Base-by-base conservation (phyloP, 345 rosid genomes). In the Dovyalis caffra region DNA sequence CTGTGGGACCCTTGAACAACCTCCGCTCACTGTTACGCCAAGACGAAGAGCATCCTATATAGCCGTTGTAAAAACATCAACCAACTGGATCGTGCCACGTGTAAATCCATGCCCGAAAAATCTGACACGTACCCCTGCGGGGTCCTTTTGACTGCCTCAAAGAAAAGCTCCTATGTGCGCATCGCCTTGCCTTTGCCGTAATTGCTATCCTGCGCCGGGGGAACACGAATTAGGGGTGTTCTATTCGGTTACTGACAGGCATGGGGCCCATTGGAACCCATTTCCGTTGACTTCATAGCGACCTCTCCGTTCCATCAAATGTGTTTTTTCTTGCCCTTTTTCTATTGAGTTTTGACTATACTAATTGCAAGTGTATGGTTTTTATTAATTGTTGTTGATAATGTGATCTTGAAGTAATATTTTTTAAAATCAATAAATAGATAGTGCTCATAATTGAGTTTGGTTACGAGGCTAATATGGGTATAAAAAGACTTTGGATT, bases 251-350 rank as follows among this genome's bases (percentile, higher is more conserved):
- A 60, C 72, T 69, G 78, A 75, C 76, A 45, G 31, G 45, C 11
- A 10, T 33, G 70, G 81, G 79, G 0, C 83, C 78, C 45, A 1
- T 8, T 1, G 21, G 72, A 66, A 7, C 76, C 72, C 71, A 21
- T 16, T 33, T n/a, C 66, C 74, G 84, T 81, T 80, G 86, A 84
- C 86, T 68, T 80, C 0, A 0, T 1, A 29, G 56, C 16, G 9
- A 51, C 6, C 1, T 1, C 10, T 60, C 31, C 18, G 5, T 31
- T 49, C 0, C 57, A 45, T 4, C 21, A 20, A 45, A 1, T 45
- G 5, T 45, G 4, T 45, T 45, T 45, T 20, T 1, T 15, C 51
- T 45, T 45, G 0, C 4, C 51, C 51, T 45, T 16, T 45, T 20
- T 14, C 51, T 16, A 16, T 3, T 4, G n/a, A n/a, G n/a, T n/a